Conservation (phyloP, 2,329 filamentous ascomycete genomes). For the Ophidiomyces ophidiicola region DNA sequence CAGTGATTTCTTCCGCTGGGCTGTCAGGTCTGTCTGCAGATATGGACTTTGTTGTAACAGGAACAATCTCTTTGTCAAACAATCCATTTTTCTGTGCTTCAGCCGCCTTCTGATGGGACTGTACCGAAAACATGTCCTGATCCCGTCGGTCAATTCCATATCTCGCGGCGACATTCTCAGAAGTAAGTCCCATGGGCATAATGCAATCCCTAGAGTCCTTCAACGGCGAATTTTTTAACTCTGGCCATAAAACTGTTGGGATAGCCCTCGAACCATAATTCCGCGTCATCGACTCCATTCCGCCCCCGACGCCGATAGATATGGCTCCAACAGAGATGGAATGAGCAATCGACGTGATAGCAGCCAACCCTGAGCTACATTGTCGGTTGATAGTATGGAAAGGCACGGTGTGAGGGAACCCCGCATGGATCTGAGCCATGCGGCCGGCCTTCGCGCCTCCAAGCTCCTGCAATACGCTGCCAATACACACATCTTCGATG, state of each 20-base stretch:
- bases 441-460: conserved; percentile 82
- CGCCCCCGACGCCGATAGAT: conserved; percentile 64
- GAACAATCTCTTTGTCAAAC: conserved; percentile 69
- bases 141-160: conserved; percentile 63
- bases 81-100: conserved; percentile 54
- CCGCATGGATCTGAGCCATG: conserved; percentile 79
- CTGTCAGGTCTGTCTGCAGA: conserved; percentile 51
- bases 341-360: conserved; percentile 61
- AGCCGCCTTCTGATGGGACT: conserved; percentile 61
- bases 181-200: conserved; percentile 87
- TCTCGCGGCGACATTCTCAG: conserved; percentile 71
- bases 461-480: conserved; percentile 80
- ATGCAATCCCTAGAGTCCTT: conserved; percentile 72
- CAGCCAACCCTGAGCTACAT: conserved; percentile 65
- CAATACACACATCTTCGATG: conserved; percentile 72
- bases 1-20: conserved; percentile 49
- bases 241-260: conserved; percentile 67
- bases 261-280: conserved; percentile 84
- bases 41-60: conserved; percentile 59
- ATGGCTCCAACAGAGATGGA: conserved; percentile 64
- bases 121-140: conserved; percentile 70
- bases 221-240: conserved; percentile 49
- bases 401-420: conserved; percentile 57
- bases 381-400: conserved; percentile 85
- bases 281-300: conserved; percentile 92